Conservation (phyloP, 257 asterid genomes). For the Primulina eburnea region DNA sequence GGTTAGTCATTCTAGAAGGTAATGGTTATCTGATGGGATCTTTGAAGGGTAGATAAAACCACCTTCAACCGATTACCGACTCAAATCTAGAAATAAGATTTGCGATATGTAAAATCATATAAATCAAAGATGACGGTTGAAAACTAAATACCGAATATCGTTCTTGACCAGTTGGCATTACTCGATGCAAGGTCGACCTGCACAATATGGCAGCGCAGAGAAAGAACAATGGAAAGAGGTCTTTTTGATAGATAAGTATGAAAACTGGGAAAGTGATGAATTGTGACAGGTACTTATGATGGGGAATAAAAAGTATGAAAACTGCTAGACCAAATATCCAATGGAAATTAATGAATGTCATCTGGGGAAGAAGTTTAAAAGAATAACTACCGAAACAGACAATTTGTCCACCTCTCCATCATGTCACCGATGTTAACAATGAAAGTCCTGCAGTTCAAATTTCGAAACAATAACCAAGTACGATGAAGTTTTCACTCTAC, state of each 20-base stretch:
- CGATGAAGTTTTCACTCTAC: not conserved
- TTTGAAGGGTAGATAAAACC: too few relatives aligned
- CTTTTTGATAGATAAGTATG: not conserved
- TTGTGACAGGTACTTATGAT: too few relatives aligned
- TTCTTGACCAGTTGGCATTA: constrained; percentile 46
- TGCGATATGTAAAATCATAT: too few relatives aligned
- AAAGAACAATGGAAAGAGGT: constrained; percentile 5
- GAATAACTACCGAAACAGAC: constrained; percentile 44
- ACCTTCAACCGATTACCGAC: too few relatives aligned
- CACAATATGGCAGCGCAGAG: not conserved
- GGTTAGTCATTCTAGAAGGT: too few relatives aligned
- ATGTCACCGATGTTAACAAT: constrained; percentile 63
- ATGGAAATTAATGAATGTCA: not conserved
- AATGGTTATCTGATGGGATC: too few relatives aligned
- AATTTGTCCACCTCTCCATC: constrained; percentile 72
- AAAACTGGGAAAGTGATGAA: too few relatives aligned
- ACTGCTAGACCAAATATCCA: not conserved
- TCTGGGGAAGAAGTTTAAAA: not conserved
- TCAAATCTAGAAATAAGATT: too few relatives aligned
- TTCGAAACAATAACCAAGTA: constrained; percentile 10
- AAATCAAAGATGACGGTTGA: not conserved
- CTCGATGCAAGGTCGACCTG: constrained; percentile 66
- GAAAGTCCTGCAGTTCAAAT: constrained; percentile 45
- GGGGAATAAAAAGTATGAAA: too few relatives aligned
- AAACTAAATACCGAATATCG: constrained; percentile 46